A percentile compares a stretch with the other conserved stretches of the same genome.
phyloP scores from a whole-genome alignment of 208 protist species.

The Leishmania arabica region DNA sequence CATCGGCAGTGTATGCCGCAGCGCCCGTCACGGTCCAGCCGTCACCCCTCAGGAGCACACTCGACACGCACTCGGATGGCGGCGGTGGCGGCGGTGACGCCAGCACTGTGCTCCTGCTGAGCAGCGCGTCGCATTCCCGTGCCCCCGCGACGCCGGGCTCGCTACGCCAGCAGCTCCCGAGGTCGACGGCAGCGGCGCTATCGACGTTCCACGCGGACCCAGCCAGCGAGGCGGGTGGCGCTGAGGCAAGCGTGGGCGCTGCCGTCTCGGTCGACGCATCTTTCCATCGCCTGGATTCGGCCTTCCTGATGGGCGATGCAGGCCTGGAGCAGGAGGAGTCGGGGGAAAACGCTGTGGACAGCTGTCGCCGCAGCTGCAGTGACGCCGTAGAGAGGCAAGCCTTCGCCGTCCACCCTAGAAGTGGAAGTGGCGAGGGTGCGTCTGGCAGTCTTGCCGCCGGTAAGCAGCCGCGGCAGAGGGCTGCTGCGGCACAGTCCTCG shows the following conservation, averaged over 20 bases:
- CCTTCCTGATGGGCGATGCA: slow-evolving; percentile 14
- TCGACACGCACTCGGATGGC: not conserved
- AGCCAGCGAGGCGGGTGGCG: not conserved
- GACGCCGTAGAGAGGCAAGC: not conserved
- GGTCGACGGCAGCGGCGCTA: not conserved
- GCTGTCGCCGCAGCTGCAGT: not conserved
- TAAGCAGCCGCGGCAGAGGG: not conserved
- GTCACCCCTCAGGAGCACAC: not conserved
- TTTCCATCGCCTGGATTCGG: slow-evolving; percentile 26
- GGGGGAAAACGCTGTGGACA: not conserved
- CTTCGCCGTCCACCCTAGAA: not conserved
- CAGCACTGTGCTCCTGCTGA: not conserved
- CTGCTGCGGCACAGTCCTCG: not conserved
- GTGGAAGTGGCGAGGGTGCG: not conserved
- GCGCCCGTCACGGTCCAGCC: not conserved
- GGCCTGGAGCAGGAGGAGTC: not conserved
- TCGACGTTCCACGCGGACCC: not conserved
- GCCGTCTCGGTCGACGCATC: slow-evolving; percentile 18
- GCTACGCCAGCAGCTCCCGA: not conserved
- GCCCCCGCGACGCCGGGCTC: not conserved
- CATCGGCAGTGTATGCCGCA: not conserved
- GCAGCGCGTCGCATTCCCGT: not conserved
- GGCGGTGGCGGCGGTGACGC: not conserved
- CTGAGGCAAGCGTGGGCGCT: slow-evolving; percentile 1
- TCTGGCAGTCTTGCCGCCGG: not conserved